A percentile compares a stretch with the other conserved stretches of the same genome.
These are phyloP conservation scores for Penicillium tannophilum DNA, from an alignment of 495 filamentous ascomycete species.

Conservation along the genomic window DNA sequence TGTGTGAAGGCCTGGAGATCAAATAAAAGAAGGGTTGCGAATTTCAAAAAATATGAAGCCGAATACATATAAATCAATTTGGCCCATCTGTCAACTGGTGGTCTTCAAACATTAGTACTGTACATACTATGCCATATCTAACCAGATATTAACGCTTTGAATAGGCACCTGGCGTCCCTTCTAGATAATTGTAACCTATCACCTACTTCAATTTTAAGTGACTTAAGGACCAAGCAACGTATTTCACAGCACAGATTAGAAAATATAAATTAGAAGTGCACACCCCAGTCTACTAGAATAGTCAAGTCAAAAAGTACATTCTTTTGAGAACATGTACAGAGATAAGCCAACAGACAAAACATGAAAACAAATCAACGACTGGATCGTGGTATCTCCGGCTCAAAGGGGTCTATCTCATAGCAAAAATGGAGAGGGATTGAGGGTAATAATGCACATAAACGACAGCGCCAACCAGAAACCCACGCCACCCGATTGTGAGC, in stretches of 20 bases:
- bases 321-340: slow-evolving; percentile 20
- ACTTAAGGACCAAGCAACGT: not conserved
- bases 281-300: slow-evolving; percentile 6
- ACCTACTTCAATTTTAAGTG: not conserved
- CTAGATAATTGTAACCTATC: no score
- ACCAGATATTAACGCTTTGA: no score
- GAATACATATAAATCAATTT: not conserved
- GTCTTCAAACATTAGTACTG: no score
- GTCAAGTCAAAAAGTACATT: slow-evolving; percentile 21
- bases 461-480: slow-evolving; percentile 45
- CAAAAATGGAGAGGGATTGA: slow-evolving; percentile 27
- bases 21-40: no score
- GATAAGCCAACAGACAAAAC: slow-evolving; percentile 12
- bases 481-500: slow-evolving; percentile 37
- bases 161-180: no score
- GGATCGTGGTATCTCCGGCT: slow-evolving; percentile 53
- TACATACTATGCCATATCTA: no score
- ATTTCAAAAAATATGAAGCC: no score
- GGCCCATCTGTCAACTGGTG: no score
- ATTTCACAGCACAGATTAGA: not conserved
- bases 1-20: not conserved
- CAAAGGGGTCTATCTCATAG: slow-evolving; percentile 50
- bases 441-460: slow-evolving; percentile 35
- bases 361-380: slow-evolving; percentile 29
- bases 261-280: not conserved